A percentile compares a stretch with the other conserved stretches of the same genome.
These are phyloP conservation scores for Trichoderma lentiforme DNA, from an alignment of 2,329 filamentous ascomycete species.

Conservation along the genomic window DNA sequence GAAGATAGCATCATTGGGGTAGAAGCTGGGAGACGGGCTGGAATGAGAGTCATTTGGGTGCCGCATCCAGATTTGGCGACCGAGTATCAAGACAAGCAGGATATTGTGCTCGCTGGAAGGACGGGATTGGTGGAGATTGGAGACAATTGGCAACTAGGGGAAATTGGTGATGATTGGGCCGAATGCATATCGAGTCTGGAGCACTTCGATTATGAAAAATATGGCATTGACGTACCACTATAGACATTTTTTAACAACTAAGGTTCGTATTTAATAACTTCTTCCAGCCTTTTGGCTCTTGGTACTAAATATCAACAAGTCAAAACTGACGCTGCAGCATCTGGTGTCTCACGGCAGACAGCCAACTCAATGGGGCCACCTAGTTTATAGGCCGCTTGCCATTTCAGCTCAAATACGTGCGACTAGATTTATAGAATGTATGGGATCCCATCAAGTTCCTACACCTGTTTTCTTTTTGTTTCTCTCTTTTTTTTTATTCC, in stretches of 20 bases:
- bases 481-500: rapidly evolving
- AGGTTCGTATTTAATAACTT: not conserved
- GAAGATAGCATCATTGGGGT: conserved; percentile 71
- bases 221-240: conserved; percentile 21
- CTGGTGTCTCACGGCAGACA: not conserved
- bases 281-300: not conserved
- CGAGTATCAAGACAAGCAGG: conserved; percentile 30
- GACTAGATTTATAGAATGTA: not conserved
- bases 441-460: not conserved
- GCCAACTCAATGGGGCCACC: not conserved
- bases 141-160: conserved; percentile 30
- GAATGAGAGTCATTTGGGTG: conserved; percentile 71
- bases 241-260: not conserved
- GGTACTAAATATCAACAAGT: not conserved
- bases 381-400: not conserved
- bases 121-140: conserved; percentile 22
- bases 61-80: conserved; percentile 57
- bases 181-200: conserved; percentile 34
- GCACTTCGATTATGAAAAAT: conserved; percentile 36
- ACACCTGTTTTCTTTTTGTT: not conserved
- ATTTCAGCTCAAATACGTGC: not conserved
- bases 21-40: conserved; percentile 66
- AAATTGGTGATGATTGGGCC: conserved; percentile 36
- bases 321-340: not conserved
- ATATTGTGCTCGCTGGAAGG: conserved; percentile 24